phyloP scores from a whole-genome alignment of 2,329 filamentous ascomycete species.

The Fusarium veterinarium region DNA sequence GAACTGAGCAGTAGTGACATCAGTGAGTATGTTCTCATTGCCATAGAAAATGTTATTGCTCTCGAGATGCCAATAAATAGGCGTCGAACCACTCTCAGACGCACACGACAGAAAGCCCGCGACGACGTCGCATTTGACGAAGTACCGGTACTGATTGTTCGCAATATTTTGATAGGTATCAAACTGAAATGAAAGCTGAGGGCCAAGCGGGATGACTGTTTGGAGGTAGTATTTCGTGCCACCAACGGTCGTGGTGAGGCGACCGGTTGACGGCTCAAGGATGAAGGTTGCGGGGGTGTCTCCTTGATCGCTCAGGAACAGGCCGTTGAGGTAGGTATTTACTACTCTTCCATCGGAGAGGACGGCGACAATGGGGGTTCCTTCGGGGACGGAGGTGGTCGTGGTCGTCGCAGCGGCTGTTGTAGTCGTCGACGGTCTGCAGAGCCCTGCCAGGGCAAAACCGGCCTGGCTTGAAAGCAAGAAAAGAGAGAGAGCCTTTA shows the following conservation, averaged over 20 bases:
- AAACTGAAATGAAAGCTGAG: not conserved
- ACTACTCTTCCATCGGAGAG: not conserved
- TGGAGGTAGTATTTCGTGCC: not conserved
- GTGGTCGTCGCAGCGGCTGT: not conserved
- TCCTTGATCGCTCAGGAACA: not conserved
- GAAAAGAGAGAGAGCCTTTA: fast-evolving
- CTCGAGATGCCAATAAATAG: not conserved
- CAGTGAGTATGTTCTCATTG: not conserved
- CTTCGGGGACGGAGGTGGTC: not conserved
- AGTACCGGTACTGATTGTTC: not conserved
- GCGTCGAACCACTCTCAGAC: not conserved
- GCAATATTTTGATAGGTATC: not conserved
- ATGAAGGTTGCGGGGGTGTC: not conserved
- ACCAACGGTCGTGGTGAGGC: not conserved
- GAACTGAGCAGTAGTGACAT: not conserved
- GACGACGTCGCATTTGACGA: not conserved
- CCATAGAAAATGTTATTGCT: not conserved
- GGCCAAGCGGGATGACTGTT: not conserved
- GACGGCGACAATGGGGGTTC: not conserved
- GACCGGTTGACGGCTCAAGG: not conserved
- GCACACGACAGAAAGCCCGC: not conserved
- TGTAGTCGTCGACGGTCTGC: not conserved
- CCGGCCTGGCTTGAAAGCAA: fast-evolving
- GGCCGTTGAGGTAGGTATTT: not conserved
- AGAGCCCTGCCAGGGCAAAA: not conserved